Evolutionary conservation across 225 moss, liverwort and hornwort species (phyloP).

Genomic region (Bryoerythrophyllum caledonicum): DNA sequence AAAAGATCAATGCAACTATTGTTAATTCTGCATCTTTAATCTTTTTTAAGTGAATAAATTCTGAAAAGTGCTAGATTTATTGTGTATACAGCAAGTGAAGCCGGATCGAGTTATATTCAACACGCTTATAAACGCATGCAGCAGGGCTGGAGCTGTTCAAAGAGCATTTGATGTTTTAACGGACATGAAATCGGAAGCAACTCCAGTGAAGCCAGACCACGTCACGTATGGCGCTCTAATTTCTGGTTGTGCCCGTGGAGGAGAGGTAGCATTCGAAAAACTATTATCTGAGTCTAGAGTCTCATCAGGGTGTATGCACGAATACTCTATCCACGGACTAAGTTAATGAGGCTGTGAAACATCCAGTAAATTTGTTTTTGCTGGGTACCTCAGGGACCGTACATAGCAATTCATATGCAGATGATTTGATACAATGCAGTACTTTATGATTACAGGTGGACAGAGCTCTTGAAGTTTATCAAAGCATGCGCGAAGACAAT

Average conservation of each 20-base stretch:
- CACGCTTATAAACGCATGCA: conserved; percentile 88
- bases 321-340: not conserved
- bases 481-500: conserved; percentile 59
- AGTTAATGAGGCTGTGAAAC: not conserved
- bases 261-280: conserved; percentile 59
- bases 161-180: conserved; percentile 92
- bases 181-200: conserved; percentile 89
- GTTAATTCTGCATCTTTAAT: not conserved
- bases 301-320: not conserved
- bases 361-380: not conserved
- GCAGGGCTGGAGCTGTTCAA: conserved; percentile 90
- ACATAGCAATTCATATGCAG: conserved; percentile 4
- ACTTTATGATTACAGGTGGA: conserved; percentile 54
- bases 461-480: conserved; percentile 87
- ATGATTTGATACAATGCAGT: conserved; percentile 11
- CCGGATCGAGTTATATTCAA: conserved; percentile 95
- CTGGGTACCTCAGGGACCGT: not conserved
- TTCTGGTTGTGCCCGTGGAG: conserved; percentile 80
- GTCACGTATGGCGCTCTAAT: conserved; percentile 89
- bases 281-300: conserved; percentile 1
- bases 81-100: conserved; percentile 71
- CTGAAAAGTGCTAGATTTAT: not conserved
- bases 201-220: conserved; percentile 74
- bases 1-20: not conserved
- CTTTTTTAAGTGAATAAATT: not conserved